Evolutionary conservation across 2,329 filamentous ascomycete species (phyloP), one percentile per base, ranked within the genome.

Genomic region (Leptodontidium sp.): DNA sequence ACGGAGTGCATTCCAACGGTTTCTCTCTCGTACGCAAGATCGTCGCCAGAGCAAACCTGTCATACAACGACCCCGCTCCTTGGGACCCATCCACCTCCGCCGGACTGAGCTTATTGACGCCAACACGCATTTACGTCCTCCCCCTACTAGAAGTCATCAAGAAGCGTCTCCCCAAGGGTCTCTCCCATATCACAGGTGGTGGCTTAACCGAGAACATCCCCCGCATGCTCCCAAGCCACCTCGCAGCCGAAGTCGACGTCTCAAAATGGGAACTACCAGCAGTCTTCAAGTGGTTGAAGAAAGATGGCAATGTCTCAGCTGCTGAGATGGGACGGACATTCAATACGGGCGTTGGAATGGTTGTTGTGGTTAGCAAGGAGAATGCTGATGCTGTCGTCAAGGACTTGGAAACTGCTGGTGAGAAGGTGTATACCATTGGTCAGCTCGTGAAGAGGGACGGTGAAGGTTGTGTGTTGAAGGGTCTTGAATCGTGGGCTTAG

Each of bases 11-110:
- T 84, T 98, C 94, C 43, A 99, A 99, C 81, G 96, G 96, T 61
- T 99, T 97, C 85, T 98, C 94, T 0, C 90, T 99, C n/a, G 91
- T 98, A 43, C 91, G 96, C 70, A 93, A 93, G 78, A 94, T 98
- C 76, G 86, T 98, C 72, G 89, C 93, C 75, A 86, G 86, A 68
- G 87, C 90, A 45, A 89, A 90, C 4, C 84, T 98, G 4, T 82
- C 82, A 53, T 98, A 94, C 82, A 84, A 86, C 14, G 89, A 91
- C 73, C 78, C 85, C 1, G 91, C 92, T 1, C 96, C 96, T 1
- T 99, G 96, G 94, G 85, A 91, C 70, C 76, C 80, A 14, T 82
- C 82, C 64, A 83, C 82, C 35, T 87, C 84, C 0, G 83, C 97
- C 29, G 96, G 96, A 70, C 86, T 89, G 63, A 91, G 89, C 73